These are phyloP conservation scores for Colletotrichum cordylinicola DNA, from an alignment of 2,329 filamentous ascomycete species.

Conservation along the genomic window DNA sequence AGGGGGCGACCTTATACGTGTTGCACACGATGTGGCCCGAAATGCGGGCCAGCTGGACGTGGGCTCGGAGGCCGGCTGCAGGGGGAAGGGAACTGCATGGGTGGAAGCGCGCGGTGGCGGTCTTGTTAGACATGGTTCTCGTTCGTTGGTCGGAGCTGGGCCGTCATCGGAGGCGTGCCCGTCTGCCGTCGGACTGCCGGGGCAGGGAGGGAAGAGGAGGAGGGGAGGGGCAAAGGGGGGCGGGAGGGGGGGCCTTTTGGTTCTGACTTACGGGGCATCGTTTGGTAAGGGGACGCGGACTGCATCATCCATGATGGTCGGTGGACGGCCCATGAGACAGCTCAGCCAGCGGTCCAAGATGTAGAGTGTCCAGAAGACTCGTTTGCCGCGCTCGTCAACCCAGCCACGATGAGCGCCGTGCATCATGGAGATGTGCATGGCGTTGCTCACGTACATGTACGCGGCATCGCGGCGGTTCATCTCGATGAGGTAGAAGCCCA, in stretches of 20 bases:
- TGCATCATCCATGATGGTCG: slow-evolving; percentile 51
- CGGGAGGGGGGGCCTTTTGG: neutral
- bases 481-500: slow-evolving; percentile 55
- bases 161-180: neutral
- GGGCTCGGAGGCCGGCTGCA: slow-evolving; percentile 47
- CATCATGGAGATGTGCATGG: slow-evolving; percentile 53
- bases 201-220: neutral
- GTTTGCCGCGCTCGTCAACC: slow-evolving; percentile 48
- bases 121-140: neutral
- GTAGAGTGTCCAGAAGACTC: slow-evolving; percentile 59
- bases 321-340: slow-evolving; percentile 55
- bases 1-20: slow-evolving; percentile 46
- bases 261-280: slow-evolving; percentile 42
- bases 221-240: neutral
- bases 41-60: slow-evolving; percentile 52
- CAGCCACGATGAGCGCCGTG: slow-evolving; percentile 52
- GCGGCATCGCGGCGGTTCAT: slow-evolving; percentile 54
- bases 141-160: neutral
- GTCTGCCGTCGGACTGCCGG: neutral
- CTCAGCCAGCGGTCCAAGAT: slow-evolving; percentile 55
- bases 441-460: slow-evolving; percentile 51
- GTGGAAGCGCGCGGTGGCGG: neutral
- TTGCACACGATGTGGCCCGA: slow-evolving; percentile 54
- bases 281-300: slow-evolving; percentile 48
- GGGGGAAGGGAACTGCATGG: slow-evolving; percentile 45